Evolutionary conservation across 495 filamentous ascomycete species (phyloP), one percentile per base, ranked within the genome.

Genomic region (Annulohypoxylon maeteangense): DNA sequence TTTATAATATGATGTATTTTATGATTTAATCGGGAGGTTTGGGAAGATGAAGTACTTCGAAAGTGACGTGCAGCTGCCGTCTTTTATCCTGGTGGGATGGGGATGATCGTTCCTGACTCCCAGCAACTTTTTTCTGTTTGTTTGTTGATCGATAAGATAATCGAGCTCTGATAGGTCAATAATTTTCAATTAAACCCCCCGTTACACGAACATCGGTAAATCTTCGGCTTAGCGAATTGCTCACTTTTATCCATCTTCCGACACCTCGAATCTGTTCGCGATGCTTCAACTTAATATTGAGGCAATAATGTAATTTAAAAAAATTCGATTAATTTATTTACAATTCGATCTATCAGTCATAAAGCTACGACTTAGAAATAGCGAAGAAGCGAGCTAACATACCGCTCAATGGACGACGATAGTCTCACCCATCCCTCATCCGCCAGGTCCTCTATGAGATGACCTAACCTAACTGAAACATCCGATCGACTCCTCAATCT

Each of bases 81-180:
- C 4, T 51, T 27, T 29, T 27, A 27, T 51, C 23, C 29, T 53
- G 47, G 48, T 62, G 31, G 62, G 38, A 40, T 62, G 53, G 36
- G 62, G 38, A 40, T 62, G 53, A 40, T 58, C 18, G 27, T 25
- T 51, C 51, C 34, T 8, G 14, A 61, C 5, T 31, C 53, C 31
- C 31, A 42, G 40, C 44, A 68, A 64, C 45, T 61, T 69, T 75
- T 75, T 68, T 73, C 68, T 53, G 62, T 22, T 61, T 72, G 54
- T 72, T 76, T 72, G 47, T 61, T 70, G 68, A 70, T 76, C 61
- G 74, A 76, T 76, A 74, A 76, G 74, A 76, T 69, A 72, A 76
- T 61, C 56, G 51, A 23, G 40, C n/a, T 34, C 55, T 40, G 66
- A 68, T 70, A 74, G 63, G 57, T 48, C 58, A 31, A 70, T 62